Evolutionary conservation across 2,329 filamentous ascomycete species (phyloP), one percentile per base, ranked within the genome.

Genomic region (Metarhizium guizhouense): DNA sequence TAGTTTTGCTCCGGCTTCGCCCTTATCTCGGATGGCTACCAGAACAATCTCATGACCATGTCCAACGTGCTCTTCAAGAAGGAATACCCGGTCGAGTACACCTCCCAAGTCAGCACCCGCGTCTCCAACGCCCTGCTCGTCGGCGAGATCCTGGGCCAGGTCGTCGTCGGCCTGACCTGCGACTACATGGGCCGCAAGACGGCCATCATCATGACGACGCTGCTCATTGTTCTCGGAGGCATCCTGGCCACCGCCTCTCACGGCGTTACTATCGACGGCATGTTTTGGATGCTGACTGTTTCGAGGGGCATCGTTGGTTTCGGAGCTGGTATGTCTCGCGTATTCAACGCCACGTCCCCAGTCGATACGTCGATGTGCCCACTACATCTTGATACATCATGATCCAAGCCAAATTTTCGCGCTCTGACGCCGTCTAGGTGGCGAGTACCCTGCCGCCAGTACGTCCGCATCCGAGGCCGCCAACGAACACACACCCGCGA

Each of bases 211-310:
- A 59, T 70, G 6, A 78, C 76, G 0, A 78, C 76, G 0, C 52
- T 74, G 3, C 71, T 76, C 65, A 75, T 79, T 49, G 73, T 78
- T 13, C 51, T 78, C 32, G 75, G 76, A 10, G 73, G 60, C 10
- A 75, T 78, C 30, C 58, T 79, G 18, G 74, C 76, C 1, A 75
- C 73, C 8, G 76, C 75, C 2, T 68, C 74, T 1, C 66, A 74
- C 55, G 76, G 76, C 10, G 60, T 66, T 5, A 78, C 75, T 2
- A 70, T 74, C 36, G 57, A 73, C 18, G 75, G 74, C 56, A 79
- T 80, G 74, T 75, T 78, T 55, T 79, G 76, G 76, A 79, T 79
- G 71, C 67, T 79, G 68, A 77, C 74, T 0, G 65, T 79, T 18
- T 70, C 75, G 5, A 70, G 77, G 47, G 77, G 77, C 5, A 69